Conservation (phyloP, 2,329 filamentous ascomycete genomes). For the Paraconiothyrium sp. region DNA sequence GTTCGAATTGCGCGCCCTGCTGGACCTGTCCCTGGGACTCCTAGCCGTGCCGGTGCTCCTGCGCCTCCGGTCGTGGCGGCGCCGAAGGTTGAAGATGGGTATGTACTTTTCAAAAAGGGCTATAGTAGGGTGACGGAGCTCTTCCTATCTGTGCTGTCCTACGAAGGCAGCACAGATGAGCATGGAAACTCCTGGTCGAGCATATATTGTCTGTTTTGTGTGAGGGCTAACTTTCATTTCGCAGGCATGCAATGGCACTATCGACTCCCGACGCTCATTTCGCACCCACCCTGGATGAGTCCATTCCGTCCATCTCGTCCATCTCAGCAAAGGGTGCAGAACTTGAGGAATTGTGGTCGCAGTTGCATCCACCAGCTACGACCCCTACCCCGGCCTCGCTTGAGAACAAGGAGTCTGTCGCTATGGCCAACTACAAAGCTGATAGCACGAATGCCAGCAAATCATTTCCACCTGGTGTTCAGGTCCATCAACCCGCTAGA, state of each 20-base stretch:
- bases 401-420: neutral
- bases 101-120: neutral
- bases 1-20: conserved; percentile 39
- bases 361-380: neutral
- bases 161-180: neutral
- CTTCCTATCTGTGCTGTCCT: neutral
- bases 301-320: neutral
- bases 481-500: too few relatives aligned
- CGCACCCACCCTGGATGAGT: neutral
- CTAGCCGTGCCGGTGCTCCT: conserved; percentile 7
- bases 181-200: neutral
- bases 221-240: neutral
- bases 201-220: too few relatives aligned
- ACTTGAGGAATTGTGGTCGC: neutral
- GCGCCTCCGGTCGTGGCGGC: conserved; percentile 19
- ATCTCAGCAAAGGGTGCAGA: neutral
- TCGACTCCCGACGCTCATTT: neutral
- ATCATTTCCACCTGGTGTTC: too few relatives aligned
- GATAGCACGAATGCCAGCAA: too few relatives aligned
- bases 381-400: neutral
- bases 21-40: conserved; percentile 4
- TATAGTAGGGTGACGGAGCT: neutral
- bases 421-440: neutral
- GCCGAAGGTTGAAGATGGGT: conserved; percentile 26
- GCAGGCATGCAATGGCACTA: neutral